Conservation (phyloP, 495 filamentous ascomycete genomes). For the Saxophila tyrrhenica region DNA sequence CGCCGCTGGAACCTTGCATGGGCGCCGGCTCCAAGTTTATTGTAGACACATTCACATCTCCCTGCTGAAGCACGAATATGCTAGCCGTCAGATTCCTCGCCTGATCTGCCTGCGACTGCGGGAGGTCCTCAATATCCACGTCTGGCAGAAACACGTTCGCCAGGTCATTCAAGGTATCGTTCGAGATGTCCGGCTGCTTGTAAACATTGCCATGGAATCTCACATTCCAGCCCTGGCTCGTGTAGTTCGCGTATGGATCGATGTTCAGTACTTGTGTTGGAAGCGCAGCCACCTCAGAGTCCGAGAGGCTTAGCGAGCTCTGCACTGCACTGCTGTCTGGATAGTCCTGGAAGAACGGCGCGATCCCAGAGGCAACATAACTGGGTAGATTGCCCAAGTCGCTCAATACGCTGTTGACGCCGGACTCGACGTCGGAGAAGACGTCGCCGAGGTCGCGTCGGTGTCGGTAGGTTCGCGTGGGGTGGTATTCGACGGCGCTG, state of each 20-base stretch:
- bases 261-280: constrained; percentile 65
- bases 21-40: constrained; percentile 49
- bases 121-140: constrained; percentile 42
- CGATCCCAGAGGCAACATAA: constrained; percentile 51
- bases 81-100: constrained; percentile 61
- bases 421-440: constrained; percentile 27
- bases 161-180: constrained; percentile 49
- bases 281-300: constrained; percentile 42
- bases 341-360: constrained; percentile 56
- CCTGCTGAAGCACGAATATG: constrained; percentile 63
- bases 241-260: constrained; percentile 71
- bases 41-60: constrained; percentile 43
- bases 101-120: constrained; percentile 46
- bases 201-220: constrained; percentile 69
- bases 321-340: constrained; percentile 49
- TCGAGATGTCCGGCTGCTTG: constrained; percentile 57
- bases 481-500: constrained; percentile 30
- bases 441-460: constrained; percentile 38
- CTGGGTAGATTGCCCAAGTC: constrained; percentile 42
- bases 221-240: constrained; percentile 62
- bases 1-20: constrained; percentile 37
- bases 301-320: constrained; percentile 47
- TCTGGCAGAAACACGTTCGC: constrained; percentile 61
- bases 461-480: constrained; percentile 29
- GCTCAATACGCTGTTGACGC: constrained; percentile 32